Evolutionary conservation across 1,284 basidiomycete genomes (phyloP).

Genomic region (Earliella scabrosa): DNA sequence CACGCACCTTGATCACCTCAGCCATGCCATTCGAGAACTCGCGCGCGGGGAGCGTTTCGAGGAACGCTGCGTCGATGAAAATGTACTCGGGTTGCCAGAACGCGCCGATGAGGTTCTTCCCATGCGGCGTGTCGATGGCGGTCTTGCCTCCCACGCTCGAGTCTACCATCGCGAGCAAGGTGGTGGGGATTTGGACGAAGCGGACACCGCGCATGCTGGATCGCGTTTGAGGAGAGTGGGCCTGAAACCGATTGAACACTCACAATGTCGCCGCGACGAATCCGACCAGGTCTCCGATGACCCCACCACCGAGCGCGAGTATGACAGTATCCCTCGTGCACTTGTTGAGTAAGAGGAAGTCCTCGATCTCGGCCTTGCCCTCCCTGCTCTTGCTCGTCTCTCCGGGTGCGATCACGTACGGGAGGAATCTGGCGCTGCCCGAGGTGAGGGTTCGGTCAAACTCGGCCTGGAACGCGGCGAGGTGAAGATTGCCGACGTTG

Average conservation of each 20-base stretch:
- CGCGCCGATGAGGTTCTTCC: slow-evolving; percentile 98
- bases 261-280: slow-evolving; percentile 99
- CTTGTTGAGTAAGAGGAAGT: slow-evolving; percentile 87
- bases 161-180: slow-evolving; percentile 98
- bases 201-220: slow-evolving; percentile 86
- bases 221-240: not conserved
- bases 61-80: slow-evolving; percentile 97
- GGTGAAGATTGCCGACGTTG: slow-evolving; percentile 83
- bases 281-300: slow-evolving; percentile 95
- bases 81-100: slow-evolving; percentile 99
- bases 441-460: slow-evolving; percentile 59
- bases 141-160: slow-evolving; percentile 98
- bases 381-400: slow-evolving; percentile 92
- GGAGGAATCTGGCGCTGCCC: slow-evolving; percentile 71
- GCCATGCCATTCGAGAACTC: slow-evolving; percentile 99
- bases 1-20: slow-evolving; percentile 90
- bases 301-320: slow-evolving; percentile 94
- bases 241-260: slow-evolving; percentile 38
- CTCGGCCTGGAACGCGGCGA: slow-evolving; percentile 66
- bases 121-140: slow-evolving; percentile 95
- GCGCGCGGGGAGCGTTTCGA: slow-evolving; percentile 90
- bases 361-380: slow-evolving; percentile 94
- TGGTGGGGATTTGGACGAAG: slow-evolving; percentile 97
- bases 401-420: slow-evolving; percentile 85
- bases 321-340: slow-evolving; percentile 95